A percentile compares a stretch with the other conserved stretches of the same genome.
Conservation (phyloP, 2,329 filamentous ascomycete species). For the Paecilomyces dactylethromorphus region DNA sequence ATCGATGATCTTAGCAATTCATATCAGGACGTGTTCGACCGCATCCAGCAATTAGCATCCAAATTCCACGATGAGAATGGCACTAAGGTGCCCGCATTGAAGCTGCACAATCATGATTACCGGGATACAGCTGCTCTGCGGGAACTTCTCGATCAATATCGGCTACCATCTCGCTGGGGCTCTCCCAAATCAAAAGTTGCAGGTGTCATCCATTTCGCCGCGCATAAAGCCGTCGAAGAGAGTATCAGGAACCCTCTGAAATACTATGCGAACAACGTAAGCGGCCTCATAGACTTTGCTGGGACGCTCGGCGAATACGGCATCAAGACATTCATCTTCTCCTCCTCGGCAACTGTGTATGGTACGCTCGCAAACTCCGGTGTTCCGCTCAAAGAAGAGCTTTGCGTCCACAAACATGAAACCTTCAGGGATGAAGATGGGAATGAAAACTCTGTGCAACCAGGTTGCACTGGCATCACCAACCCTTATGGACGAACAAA, state of each 20-base stretch:
- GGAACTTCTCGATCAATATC: slow-evolving; percentile 38
- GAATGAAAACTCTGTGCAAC: slow-evolving; percentile 33
- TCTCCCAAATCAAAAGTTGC: slow-evolving; percentile 45
- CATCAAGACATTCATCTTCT: slow-evolving; percentile 63
- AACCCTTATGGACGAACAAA: slow-evolving; percentile 62
- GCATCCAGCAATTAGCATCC: slow-evolving; percentile 26
- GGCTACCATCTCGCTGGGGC: slow-evolving; percentile 23
- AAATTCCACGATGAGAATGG: slow-evolving; percentile 31
- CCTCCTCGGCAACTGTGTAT: slow-evolving; percentile 62
- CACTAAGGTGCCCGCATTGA: slow-evolving; percentile 37
- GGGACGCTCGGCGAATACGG: slow-evolving; percentile 50
- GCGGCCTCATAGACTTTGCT: slow-evolving; percentile 56
- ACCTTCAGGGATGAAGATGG: slow-evolving; percentile 39
- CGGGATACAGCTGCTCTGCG: slow-evolving; percentile 37
- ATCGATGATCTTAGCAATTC: slow-evolving; percentile 37
- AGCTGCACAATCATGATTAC: slow-evolving; percentile 45
- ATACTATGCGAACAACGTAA: slow-evolving; percentile 64
- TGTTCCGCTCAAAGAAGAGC: slow-evolving; percentile 49
- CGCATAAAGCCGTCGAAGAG: slow-evolving; percentile 60
- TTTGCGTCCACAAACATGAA: slow-evolving; percentile 48
- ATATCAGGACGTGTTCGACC: slow-evolving; percentile 28
- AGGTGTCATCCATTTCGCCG: slow-evolving; percentile 65
- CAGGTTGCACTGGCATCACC: slow-evolving; percentile 52
- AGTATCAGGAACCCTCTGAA: slow-evolving; percentile 55
- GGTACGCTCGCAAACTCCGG: slow-evolving; percentile 49